Percentiles rank a stretch among this genome's conserved stretches.
These are phyloP conservation scores for Pleurotus platypus DNA, from an alignment of 768 basidiomycete species.

Conservation along the genomic window DNA sequence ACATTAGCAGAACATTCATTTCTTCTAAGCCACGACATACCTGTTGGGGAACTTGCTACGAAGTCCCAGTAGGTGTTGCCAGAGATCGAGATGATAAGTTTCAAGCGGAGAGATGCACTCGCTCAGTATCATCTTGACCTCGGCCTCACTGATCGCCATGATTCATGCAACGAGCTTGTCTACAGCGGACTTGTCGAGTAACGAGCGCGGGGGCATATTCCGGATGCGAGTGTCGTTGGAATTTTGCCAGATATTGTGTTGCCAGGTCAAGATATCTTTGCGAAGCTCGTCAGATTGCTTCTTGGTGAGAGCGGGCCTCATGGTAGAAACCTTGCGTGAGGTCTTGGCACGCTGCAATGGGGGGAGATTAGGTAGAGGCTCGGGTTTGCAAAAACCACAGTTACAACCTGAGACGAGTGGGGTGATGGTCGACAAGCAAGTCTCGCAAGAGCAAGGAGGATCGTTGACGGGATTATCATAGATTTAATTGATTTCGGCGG, in stretches of 20 bases:
- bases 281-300: neutral
- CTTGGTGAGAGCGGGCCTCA: neutral
- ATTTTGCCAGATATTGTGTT: neutral
- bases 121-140: too few species aligned
- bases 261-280: neutral
- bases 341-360: neutral
- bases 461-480: neutral
- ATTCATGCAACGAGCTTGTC: neutral
- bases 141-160: too few species aligned
- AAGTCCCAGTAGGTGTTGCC: too few species aligned
- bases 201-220: constrained; percentile 1
- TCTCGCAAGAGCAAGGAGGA: neutral
- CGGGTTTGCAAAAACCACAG: neutral
- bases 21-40: too few species aligned
- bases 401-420: neutral
- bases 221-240: neutral
- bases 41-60: too few species aligned
- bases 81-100: too few species aligned
- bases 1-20: too few species aligned
- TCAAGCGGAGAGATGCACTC: too few species aligned
- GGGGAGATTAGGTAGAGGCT: neutral
- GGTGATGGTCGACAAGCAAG: neutral
- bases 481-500: neutral
- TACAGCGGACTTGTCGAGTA: neutral
- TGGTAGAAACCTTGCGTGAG: neutral